Percentiles rank a stretch among this genome's conserved stretches.
Conservation (phyloP, 768 basidiomycete genomes). For the Calvatia gigantea region DNA sequence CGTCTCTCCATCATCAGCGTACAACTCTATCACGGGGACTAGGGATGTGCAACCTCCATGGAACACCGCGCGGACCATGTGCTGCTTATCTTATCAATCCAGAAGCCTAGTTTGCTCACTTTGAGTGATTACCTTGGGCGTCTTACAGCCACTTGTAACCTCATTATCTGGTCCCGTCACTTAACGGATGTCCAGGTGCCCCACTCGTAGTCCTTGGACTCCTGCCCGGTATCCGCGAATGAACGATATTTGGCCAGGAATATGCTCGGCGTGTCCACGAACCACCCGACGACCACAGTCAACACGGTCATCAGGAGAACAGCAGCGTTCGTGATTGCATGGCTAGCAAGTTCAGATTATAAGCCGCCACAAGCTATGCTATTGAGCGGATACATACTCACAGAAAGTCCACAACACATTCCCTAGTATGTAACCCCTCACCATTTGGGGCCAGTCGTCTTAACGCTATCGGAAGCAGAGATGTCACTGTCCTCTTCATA, state of each 20-base stretch:
- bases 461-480: too few species aligned
- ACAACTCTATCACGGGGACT: not conserved
- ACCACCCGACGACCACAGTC: slow-evolving; percentile 36
- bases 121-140: not conserved
- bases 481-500: too few species aligned
- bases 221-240: slow-evolving; percentile 34
- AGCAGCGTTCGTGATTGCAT: not conserved
- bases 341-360: not conserved
- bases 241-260: slow-evolving; percentile 42
- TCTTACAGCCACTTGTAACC: not conserved
- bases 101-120: slow-evolving; percentile 26
- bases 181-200: slow-evolving; percentile 38
- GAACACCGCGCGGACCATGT: slow-evolving; percentile 55
- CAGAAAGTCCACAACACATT: too few species aligned
- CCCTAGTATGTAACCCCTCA: too few species aligned
- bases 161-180: not conserved
- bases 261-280: slow-evolving; percentile 40
- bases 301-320: not conserved
- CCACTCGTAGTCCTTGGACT: slow-evolving; percentile 39
- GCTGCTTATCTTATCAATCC: slow-evolving; percentile 53
- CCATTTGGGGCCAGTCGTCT: too few species aligned
- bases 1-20: too few species aligned
- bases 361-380: too few species aligned
- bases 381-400: too few species aligned
- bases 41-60: slow-evolving; percentile 56